phyloP scores from a whole-genome alignment of 2,329 filamentous ascomycete species.

The Graphilbum ipis-grandicollis region DNA sequence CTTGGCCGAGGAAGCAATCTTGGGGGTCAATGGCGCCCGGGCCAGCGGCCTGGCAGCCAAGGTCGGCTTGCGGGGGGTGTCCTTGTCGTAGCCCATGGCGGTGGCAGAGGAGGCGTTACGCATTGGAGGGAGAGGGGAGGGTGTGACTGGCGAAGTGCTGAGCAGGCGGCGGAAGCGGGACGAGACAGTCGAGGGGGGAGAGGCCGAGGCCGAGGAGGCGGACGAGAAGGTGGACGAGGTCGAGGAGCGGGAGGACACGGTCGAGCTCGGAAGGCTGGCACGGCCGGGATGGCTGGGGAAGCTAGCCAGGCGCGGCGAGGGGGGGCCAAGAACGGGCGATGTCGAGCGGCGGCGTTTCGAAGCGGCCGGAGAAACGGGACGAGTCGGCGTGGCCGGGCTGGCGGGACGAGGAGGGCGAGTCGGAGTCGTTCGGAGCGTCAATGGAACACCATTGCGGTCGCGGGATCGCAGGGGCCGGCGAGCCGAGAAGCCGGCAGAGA shows the following conservation, averaged over 20 bases:
- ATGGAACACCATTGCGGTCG: no score
- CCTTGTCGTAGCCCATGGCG: slow-evolving; percentile 19
- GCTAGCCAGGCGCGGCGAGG: no score
- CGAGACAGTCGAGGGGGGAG: background rate
- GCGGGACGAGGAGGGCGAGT: no score
- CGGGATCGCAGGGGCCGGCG: slow-evolving; percentile 10
- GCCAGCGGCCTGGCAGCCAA: slow-evolving; percentile 43
- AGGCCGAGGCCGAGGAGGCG: background rate
- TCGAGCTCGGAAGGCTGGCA: no score
- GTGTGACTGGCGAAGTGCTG: slow-evolving; percentile 8
- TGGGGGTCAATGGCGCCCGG: slow-evolving; percentile 34
- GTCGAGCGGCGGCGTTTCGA: no score
- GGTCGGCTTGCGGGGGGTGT: slow-evolving; percentile 36
- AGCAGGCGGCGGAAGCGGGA: background rate
- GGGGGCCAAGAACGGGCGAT: no score
- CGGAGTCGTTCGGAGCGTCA: no score
- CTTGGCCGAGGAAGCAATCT: slow-evolving; percentile 26
- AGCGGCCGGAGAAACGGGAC: no score
- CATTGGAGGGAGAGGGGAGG: background rate
- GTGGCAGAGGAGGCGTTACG: slow-evolving; percentile 6
- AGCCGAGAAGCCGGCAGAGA: background rate
- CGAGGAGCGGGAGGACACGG: no score
- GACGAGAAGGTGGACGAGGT: no score
- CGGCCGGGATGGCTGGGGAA: no score
- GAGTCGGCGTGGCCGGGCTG: no score